phyloP scores from a whole-genome alignment of 2,329 filamentous ascomycete species.

The Podosphaera xanthii region DNA sequence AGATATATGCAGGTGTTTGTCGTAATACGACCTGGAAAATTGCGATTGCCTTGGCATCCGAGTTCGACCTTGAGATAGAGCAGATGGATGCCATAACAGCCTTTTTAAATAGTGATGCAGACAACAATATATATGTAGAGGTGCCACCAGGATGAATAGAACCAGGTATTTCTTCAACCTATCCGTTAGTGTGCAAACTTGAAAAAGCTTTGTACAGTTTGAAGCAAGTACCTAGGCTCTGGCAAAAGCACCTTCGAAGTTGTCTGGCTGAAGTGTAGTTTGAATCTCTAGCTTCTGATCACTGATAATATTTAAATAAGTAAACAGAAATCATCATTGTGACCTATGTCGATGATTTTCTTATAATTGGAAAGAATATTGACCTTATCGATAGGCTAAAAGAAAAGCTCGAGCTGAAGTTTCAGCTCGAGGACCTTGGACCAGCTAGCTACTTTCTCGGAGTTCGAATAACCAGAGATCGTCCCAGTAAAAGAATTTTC shows the following conservation, averaged over 20 bases:
- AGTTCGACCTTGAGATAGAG: not conserved
- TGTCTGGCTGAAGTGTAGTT: not conserved
- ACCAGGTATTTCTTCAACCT: not conserved
- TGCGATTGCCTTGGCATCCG: not conserved
- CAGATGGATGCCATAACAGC: conserved; percentile 1
- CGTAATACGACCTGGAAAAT: not conserved
- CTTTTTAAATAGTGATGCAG: not conserved
- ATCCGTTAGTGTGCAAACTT: not conserved
- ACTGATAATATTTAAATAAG: not conserved
- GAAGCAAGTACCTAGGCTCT: conserved; percentile 1
- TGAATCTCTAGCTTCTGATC: not conserved
- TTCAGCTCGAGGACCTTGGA: too few relatives aligned
- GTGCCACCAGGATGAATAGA: not conserved
- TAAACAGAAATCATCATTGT: not conserved
- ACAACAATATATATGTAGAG: not conserved
- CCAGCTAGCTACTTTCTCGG: too few relatives aligned
- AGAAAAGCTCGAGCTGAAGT: too few relatives aligned
- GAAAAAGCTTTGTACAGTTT: not conserved
- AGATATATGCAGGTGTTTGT: too few relatives aligned
- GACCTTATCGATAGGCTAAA: too few relatives aligned
- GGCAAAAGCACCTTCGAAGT: conserved; percentile 1
- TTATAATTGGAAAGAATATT: too few relatives aligned
- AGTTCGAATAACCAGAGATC: too few relatives aligned
- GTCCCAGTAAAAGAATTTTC: too few relatives aligned
- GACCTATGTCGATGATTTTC: too few relatives aligned